Evolutionary conservation across 139 green algal genomes (phyloP).

Genomic region (Edaphochlamys debaryana): DNA sequence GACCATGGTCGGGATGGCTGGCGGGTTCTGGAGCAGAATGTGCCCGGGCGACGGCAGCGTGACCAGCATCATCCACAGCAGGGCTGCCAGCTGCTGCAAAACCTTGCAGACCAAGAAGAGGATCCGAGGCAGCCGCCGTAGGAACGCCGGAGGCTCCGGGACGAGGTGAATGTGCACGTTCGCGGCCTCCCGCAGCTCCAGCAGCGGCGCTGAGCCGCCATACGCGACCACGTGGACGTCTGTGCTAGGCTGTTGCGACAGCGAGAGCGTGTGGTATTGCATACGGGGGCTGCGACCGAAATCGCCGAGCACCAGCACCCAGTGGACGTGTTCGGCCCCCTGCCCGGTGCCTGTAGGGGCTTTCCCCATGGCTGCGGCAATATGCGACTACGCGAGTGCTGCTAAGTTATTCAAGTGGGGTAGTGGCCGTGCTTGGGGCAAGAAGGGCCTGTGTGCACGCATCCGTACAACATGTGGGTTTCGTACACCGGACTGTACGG

Average conservation of each 20-base stretch:
- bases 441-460: too few species aligned
- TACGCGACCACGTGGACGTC: conserved; percentile 77
- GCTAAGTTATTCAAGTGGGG: too few species aligned
- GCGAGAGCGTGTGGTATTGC: conserved; percentile 93
- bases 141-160: conserved; percentile 27
- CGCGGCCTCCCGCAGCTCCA: conserved; percentile 41
- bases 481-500: too few species aligned
- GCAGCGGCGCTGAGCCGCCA: conserved; percentile 59
- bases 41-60: conserved; percentile 56
- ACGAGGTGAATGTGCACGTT: conserved; percentile 57
- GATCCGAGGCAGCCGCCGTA: conserved; percentile 59
- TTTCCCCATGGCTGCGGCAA: too few species aligned
- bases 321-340: too few species aligned
- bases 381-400: too few species aligned
- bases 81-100: conserved; percentile 61
- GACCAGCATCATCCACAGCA: conserved; percentile 75
- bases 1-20: conserved; percentile 87
- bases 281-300: conserved; percentile 95
- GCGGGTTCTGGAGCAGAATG: conserved; percentile 90
- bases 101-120: conserved; percentile 78
- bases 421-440: too few species aligned
- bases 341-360: too few species aligned
- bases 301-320: conserved; percentile 96
- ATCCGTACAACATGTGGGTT: too few species aligned
- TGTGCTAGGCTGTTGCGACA: conserved; percentile 70